Evolutionary conservation across 1,284 basidiomycete species (phyloP), one percentile per base, ranked within the genome.

Genomic region (Sanghuangporus baumii): DNA sequence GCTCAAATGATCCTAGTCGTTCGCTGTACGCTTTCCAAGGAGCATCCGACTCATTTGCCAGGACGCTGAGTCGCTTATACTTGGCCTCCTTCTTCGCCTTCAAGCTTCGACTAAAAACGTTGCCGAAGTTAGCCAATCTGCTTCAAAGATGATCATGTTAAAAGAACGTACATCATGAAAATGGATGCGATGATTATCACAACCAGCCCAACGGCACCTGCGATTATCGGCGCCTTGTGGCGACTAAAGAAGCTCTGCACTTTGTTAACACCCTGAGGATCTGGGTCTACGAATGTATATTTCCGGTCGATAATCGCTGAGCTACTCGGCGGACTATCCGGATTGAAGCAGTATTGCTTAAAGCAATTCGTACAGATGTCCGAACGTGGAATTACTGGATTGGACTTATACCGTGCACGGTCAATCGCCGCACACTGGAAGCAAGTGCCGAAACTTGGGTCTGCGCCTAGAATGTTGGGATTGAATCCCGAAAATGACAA

Each of bases 401-500:
- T 69, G 11, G 72, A 55, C 63, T 77, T 78, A 55, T 23, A 73
- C 65, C 83, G 76, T 8, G 77, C 78, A n/a, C 83, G 79, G 69
- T 85, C 83, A 63, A 85, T 74, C 37, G 77, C 79, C 31, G 80
- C 81, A 66, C 82, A 84, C 69, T 83, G 81, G 1, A 84, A 69
- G 66, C 82, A 84, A 46, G 74, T 74, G n/a, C 81, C 81, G 64
- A 76, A 85, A 65, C 82, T 79, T 4, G 78, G 73, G 71, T 85
- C 83, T 6, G 81, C 73, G 14, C 67, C 69, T 60, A 78, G 81
- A 46, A 70, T 64, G 65, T 82, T 79, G 23, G 85, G 83, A 16
- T 74, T 72, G 72, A 87, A 88, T 16, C 86, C 86, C 14, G 78
- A 77, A 38, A 83, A 76, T 34, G 77, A 78, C 66, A 81, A 84